Conservation (phyloP, 768 basidiomycete genomes). For the Russula olivacea region DNA sequence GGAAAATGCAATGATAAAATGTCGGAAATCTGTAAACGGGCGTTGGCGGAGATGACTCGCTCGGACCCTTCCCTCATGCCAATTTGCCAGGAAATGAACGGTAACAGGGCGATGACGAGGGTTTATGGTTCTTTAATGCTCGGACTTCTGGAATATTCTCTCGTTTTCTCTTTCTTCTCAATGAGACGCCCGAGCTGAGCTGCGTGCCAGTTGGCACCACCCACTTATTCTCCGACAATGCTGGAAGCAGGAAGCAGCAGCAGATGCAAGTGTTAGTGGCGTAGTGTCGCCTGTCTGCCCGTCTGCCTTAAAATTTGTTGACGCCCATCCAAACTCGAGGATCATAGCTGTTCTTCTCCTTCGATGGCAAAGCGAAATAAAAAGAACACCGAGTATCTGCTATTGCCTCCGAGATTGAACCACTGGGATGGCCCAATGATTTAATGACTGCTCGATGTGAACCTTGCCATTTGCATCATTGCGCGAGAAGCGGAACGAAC, state of each 20-base stretch:
- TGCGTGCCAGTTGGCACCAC: not conserved
- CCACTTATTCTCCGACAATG: slow-evolving; percentile 1
- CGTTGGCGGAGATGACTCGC: slow-evolving; percentile 15
- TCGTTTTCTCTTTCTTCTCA: not conserved
- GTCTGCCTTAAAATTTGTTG: not conserved
- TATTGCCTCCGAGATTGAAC: slow-evolving; percentile 1
- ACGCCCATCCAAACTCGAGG: not conserved
- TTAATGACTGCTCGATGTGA: not conserved
- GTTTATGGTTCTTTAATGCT: not conserved
- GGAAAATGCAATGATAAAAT: not conserved
- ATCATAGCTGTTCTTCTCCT: not conserved
- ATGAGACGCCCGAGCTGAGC: not conserved
- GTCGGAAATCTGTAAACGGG: not conserved
- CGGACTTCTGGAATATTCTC: slow-evolving; percentile 8
- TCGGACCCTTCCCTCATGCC: not conserved
- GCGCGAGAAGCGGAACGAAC: not conserved
- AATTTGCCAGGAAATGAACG: not conserved
- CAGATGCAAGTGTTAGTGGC: not conserved
- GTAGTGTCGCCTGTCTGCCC: not conserved
- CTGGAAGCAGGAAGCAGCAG: slow-evolving; percentile 1
- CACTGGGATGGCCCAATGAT: not conserved
- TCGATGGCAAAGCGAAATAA: not conserved
- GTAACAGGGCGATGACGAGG: slow-evolving; percentile 4
- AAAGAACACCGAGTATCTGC: not conserved
- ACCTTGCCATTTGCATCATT: not conserved